Base-by-base conservation (phyloP, 176 grass and related monocot species). In the Bonia amplexicaulis region DNA sequence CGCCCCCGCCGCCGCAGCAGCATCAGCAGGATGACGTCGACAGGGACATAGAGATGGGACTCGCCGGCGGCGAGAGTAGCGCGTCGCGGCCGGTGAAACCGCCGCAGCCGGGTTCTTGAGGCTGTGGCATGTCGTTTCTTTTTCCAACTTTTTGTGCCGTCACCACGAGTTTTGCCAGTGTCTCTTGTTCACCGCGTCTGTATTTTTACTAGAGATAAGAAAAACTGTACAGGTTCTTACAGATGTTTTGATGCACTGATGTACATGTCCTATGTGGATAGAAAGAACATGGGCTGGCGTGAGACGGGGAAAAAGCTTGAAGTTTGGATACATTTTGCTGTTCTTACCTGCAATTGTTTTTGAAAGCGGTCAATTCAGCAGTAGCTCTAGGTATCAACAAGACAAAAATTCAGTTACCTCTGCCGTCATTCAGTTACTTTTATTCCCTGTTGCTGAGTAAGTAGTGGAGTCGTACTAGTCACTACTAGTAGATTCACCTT, bases 171-270 rank as follows among this genome's bases (percentile, higher is more conserved):
- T 84, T 44, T 89, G 66, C 80, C 25, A 48, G 52, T 20, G n/a
- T 27, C 29, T 40, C 58, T 5, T 35, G n/a, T 63, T 77, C 35
- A 39, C 39, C 22, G 66, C 40, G 47, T 71, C 25, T 46, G 40
- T 83, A 26, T 49, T 82, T 82, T 86, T 42, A 55, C 46, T 52
- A 17, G 54, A 8, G 25, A 26, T 0, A 1, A 51, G n/a, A 55
- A 68, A 73, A 77, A 66, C 1, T 91, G 89, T 87, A 91, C 85
- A 91, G 85, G 87, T 91, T 87, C 76, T 80, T 87, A 61, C 70
- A 84, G 75, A 73, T 55, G 35, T 35, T 45, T 45, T 49, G 69
- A 87, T 87, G 85, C 80, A 79, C 53, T 49, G 69, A 87, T 87
- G 85, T 84, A 83, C 62, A 81, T 82, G 10, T 12, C 40, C 48